A percentile compares a stretch with the other conserved stretches of the same genome.
Conservation (phyloP, 2,329 filamentous ascomycete genomes). For the Pestalotiopsis sp. region DNA sequence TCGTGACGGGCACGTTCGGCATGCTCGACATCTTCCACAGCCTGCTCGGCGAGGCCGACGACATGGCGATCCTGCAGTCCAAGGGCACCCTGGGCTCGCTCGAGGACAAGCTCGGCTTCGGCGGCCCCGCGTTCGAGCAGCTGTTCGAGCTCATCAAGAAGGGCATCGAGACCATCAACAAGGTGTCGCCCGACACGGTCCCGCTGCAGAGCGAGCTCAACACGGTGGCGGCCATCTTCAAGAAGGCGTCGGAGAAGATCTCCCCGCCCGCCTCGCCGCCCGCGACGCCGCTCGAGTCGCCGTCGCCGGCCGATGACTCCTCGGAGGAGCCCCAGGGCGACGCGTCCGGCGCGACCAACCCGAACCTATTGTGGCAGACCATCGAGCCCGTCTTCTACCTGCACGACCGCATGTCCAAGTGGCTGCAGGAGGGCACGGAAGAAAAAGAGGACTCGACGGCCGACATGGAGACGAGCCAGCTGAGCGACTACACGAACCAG, state of each 20-base stretch:
- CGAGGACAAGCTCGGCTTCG: slow-evolving; percentile 28
- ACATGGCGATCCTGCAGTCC: slow-evolving; percentile 32
- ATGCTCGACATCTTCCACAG: slow-evolving; percentile 36
- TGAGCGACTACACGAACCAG: slow-evolving; percentile 31
- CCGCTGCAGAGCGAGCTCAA: slow-evolving; percentile 28
- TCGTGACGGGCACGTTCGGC: slow-evolving; percentile 58
- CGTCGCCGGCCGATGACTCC: no score
- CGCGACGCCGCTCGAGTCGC: no score
- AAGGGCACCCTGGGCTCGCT: slow-evolving; percentile 30
- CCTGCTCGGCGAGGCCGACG: slow-evolving; percentile 32
- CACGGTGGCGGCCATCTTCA: slow-evolving; percentile 28
- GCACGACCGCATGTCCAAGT: slow-evolving; percentile 31
- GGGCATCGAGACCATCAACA: slow-evolving; percentile 24
- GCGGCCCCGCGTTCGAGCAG: slow-evolving; percentile 31
- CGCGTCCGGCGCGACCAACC: slow-evolving; percentile 18
- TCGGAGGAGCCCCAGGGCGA: background rate
- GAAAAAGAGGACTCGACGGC: slow-evolving; percentile 24
- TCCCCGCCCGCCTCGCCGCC: background rate
- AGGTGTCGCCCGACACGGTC: slow-evolving; percentile 22
- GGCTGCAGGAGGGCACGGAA: slow-evolving; percentile 29
- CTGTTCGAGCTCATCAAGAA: slow-evolving; percentile 30
- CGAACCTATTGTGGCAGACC: slow-evolving; percentile 29
- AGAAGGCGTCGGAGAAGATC: slow-evolving; percentile 20
- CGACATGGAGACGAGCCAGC: slow-evolving; percentile 25
- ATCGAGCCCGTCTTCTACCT: slow-evolving; percentile 33